Percentiles rank a stretch among this genome's conserved stretches.
These are phyloP conservation scores for Ustilago nuda DNA, from an alignment of 1,284 basidiomycete species.

Conservation along the genomic window DNA sequence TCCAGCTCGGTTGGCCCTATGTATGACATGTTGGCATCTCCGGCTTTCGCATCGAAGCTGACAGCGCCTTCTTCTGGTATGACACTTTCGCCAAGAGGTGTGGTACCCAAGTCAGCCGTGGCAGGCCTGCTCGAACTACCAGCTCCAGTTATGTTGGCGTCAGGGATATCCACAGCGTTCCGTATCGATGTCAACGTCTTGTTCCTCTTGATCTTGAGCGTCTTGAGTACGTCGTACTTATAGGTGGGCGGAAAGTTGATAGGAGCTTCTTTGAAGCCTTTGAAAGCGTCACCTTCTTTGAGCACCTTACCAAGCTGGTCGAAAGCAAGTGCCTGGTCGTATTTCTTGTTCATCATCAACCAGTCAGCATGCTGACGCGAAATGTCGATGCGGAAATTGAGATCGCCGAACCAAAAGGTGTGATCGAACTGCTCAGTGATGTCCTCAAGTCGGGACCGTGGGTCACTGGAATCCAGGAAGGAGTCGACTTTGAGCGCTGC, in stretches of 20 bases:
- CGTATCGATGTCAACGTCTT: slow-evolving; percentile 29
- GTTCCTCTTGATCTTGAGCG: slow-evolving; percentile 69
- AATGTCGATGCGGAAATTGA: slow-evolving; percentile 72
- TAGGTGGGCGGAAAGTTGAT: slow-evolving; percentile 74
- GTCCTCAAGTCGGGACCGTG: slow-evolving; percentile 72
- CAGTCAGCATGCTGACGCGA: slow-evolving; percentile 73
- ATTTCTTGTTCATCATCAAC: slow-evolving; percentile 72
- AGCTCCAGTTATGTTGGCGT: background rate
- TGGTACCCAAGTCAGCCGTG: slow-evolving; percentile 11
- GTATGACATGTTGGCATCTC: slow-evolving; percentile 14
- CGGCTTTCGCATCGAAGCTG: slow-evolving; percentile 8
- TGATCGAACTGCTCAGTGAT: slow-evolving; percentile 85
- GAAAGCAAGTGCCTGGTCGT: slow-evolving; percentile 74
- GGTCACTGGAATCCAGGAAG: slow-evolving; percentile 76
- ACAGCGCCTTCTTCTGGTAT: slow-evolving; percentile 36
- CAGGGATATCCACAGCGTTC: slow-evolving; percentile 31
- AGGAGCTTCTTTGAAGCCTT: slow-evolving; percentile 75
- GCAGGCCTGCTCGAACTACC: background rate
- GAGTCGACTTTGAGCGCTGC: slow-evolving; percentile 72
- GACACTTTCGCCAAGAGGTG: slow-evolving; percentile 31
- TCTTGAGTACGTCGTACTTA: slow-evolving; percentile 80
- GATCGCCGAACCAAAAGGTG: slow-evolving; percentile 74
- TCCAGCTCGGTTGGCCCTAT: slow-evolving; percentile 5
- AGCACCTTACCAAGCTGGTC: slow-evolving; percentile 83
- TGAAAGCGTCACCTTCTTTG: slow-evolving; percentile 72